These are phyloP conservation scores for Sugiyamaella smithiae DNA, from an alignment of 805 yeast species.

Conservation along the genomic window DNA sequence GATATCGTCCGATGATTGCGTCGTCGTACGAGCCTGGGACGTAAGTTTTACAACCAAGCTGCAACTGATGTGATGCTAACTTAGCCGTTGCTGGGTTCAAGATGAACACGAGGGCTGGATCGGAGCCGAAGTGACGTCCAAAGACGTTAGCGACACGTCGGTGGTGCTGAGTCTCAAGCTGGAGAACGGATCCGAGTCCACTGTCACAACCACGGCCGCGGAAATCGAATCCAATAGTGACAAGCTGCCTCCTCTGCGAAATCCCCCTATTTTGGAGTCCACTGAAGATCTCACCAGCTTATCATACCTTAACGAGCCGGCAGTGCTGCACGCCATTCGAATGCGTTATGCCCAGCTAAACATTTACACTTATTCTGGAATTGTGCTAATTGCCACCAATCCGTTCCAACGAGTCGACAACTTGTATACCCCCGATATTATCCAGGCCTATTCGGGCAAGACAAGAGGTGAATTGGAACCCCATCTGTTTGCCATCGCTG, in stretches of 20 bases:
- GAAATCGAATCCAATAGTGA: constrained; percentile 46
- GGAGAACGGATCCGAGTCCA: constrained; percentile 43
- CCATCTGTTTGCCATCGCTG: constrained; percentile 95
- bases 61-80: neutral
- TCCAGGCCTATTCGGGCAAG: constrained; percentile 91
- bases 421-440: constrained; percentile 84
- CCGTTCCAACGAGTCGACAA: constrained; percentile 94
- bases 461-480: constrained; percentile 95
- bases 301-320: constrained; percentile 93
- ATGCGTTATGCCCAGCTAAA: constrained; percentile 84
- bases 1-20: constrained; percentile 31
- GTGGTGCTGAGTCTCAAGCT: constrained; percentile 49
- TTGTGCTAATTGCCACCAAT: constrained; percentile 91
- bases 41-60: constrained; percentile 35
- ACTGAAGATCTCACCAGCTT: constrained; percentile 91
- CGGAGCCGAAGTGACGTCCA: constrained; percentile 57
- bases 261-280: constrained; percentile 88
- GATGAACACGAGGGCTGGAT: constrained; percentile 73
- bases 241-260: constrained; percentile 75
- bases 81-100: constrained; percentile 69
- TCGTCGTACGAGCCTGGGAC: constrained; percentile 54
- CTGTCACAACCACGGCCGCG: constrained; percentile 25
- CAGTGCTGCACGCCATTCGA: constrained; percentile 89
- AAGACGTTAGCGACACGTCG: constrained; percentile 43
- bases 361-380: constrained; percentile 95